A percentile compares a stretch with the other conserved stretches of the same genome.
phyloP scores from a whole-genome alignment of 2,329 filamentous ascomycete species.

The Pyrenochaeta sp. region DNA sequence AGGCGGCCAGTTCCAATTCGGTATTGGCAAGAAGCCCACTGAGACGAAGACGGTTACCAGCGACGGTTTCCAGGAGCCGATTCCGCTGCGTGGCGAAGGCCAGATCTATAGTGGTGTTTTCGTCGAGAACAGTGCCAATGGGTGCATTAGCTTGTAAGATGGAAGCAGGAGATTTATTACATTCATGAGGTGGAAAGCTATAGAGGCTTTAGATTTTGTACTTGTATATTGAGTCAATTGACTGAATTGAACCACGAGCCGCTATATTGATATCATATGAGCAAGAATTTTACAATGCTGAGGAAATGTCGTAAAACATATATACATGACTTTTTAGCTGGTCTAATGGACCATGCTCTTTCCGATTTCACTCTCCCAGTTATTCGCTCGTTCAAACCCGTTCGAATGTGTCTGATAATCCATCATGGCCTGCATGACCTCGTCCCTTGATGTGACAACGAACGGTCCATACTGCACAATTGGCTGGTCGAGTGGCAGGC shows the following conservation, averaged over 20 bases:
- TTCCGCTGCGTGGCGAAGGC: constrained; percentile 24
- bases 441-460: constrained; percentile 46
- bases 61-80: constrained; percentile 37
- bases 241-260: too few relatives aligned
- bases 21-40: constrained; percentile 40
- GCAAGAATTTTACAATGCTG: neutral
- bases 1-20: constrained; percentile 36
- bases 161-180: neutral
- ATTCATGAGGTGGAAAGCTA: too few relatives aligned
- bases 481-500: constrained; percentile 63
- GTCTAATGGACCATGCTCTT: constrained; percentile 43
- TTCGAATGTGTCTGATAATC: constrained; percentile 49
- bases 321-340: neutral
- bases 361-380: constrained; percentile 79
- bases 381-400: constrained; percentile 68
- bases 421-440: constrained; percentile 50
- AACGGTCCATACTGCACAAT: constrained; percentile 53
- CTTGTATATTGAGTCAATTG: neutral
- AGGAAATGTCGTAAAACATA: neutral
- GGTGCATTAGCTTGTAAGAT: constrained; percentile 29
- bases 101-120: constrained; percentile 45
- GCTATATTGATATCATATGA: neutral
- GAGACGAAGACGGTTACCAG: constrained; percentile 36
- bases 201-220: neutral
- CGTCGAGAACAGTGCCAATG: constrained; percentile 34